phyloP scores from a whole-genome alignment of 768 basidiomycete species.

The Tricholoma saponaceum region DNA sequence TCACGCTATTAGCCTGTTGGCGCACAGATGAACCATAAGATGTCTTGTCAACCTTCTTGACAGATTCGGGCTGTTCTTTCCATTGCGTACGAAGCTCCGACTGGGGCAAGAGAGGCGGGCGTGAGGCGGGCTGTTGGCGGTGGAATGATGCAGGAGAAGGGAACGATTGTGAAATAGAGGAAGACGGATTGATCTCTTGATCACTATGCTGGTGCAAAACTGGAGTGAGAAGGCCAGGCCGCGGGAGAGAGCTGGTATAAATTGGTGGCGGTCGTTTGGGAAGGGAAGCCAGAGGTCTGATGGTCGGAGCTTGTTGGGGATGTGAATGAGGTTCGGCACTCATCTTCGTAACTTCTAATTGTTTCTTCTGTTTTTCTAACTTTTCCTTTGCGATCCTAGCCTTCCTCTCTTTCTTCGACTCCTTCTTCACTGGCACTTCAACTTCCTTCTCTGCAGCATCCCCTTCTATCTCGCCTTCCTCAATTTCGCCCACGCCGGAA shows the following conservation, averaged over 20 bases:
- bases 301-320: not conserved
- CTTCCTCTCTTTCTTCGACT: slow-evolving; percentile 29
- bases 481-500: slow-evolving; percentile 40
- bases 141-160: slow-evolving; percentile 4
- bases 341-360: not conserved
- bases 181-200: slow-evolving; percentile 3
- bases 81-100: slow-evolving; percentile 11
- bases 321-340: not conserved
- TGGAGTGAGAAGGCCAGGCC: not conserved
- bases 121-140: not conserved
- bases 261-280: not conserved
- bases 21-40: slow-evolving; percentile 11
- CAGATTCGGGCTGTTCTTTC: slow-evolving; percentile 9
- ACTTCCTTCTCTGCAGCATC: slow-evolving; percentile 25
- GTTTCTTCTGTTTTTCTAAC: slow-evolving; percentile 20
- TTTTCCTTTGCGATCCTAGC: slow-evolving; percentile 16
- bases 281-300: not conserved
- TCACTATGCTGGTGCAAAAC: not conserved
- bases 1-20: slow-evolving; percentile 5
- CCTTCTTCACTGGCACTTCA: slow-evolving; percentile 20
- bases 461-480: slow-evolving; percentile 47
- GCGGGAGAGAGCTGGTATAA: not conserved
- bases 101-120: slow-evolving; percentile 7
- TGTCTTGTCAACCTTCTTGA: slow-evolving; percentile 3
- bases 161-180: slow-evolving; percentile 6